A percentile compares a stretch with the other conserved stretches of the same genome.
Conservation (phyloP, 2,329 filamentous ascomycete species). For the Talaromyces piceae region DNA sequence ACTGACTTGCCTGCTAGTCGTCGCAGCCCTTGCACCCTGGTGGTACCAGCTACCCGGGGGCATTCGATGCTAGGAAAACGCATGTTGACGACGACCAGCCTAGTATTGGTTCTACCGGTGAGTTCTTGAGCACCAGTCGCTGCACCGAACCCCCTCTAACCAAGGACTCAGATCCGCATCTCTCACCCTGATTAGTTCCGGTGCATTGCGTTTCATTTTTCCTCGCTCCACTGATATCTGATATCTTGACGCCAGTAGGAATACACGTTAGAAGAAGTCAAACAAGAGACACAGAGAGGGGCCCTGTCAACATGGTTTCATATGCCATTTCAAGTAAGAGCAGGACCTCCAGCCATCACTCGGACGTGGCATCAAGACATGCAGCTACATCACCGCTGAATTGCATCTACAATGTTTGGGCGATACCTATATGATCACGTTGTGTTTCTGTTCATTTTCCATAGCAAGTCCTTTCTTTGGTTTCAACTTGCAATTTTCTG, state of each 20-base stretch:
- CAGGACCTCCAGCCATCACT: background rate
- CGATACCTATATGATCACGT: background rate
- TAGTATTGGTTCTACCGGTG: background rate
- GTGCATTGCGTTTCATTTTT: background rate
- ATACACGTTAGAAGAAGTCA: background rate
- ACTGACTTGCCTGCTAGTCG: conserved; percentile 30
- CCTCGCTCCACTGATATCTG: no score
- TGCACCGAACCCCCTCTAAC: background rate
- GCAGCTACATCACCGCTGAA: background rate
- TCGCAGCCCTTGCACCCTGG: conserved; percentile 41
- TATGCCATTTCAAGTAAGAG: background rate
- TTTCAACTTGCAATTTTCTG: background rate
- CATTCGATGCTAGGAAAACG: background rate
- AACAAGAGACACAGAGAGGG: background rate
- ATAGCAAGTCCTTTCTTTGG: background rate
- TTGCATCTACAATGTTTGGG: background rate
- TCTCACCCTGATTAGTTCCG: background rate
- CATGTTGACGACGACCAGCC: background rate
- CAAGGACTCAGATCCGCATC: background rate
- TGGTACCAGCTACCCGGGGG: conserved; percentile 37
- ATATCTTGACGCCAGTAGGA: background rate
- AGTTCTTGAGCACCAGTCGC: background rate
- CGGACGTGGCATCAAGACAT: background rate
- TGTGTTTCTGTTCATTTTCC: background rate
- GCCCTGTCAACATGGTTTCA: background rate